Conservation (phyloP, 2,329 filamentous ascomycete genomes). For the Grosmannia penicillata region DNA sequence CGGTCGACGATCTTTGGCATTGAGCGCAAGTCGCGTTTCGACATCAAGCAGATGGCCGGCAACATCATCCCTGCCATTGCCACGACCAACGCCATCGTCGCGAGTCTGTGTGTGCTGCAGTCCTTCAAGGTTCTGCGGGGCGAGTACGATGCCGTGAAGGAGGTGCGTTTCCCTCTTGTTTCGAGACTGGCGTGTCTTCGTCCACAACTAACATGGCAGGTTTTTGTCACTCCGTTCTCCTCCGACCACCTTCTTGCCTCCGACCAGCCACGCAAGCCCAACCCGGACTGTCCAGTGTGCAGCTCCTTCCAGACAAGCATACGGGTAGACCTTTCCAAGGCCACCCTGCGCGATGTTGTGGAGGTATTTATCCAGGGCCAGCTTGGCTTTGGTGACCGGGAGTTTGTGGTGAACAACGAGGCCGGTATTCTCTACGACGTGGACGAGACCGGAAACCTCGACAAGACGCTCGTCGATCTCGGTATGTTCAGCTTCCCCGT, state of each 20-base stretch:
- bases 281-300: slow-evolving; percentile 73
- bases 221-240: slow-evolving; percentile 64
- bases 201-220: slow-evolving; percentile 24
- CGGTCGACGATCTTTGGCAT: slow-evolving; percentile 83
- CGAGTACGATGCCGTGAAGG: slow-evolving; percentile 57
- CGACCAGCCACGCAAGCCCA: slow-evolving; percentile 46
- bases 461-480: slow-evolving; percentile 64
- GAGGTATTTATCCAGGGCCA: slow-evolving; percentile 55
- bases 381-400: slow-evolving; percentile 57
- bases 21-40: slow-evolving; percentile 76
- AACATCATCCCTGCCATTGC: slow-evolving; percentile 98
- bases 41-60: slow-evolving; percentile 97
- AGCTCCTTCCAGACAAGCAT: slow-evolving; percentile 55
- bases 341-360: slow-evolving; percentile 68
- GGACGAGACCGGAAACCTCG: slow-evolving; percentile 74
- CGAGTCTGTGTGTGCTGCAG: slow-evolving; percentile 80
- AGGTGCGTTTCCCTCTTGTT: slow-evolving; percentile 31
- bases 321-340: slow-evolving; percentile 51
- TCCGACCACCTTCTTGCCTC: slow-evolving; percentile 42
- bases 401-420: slow-evolving; percentile 65
- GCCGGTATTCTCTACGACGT: slow-evolving; percentile 73
- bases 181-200: not conserved
- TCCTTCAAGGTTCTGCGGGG: slow-evolving; percentile 77
- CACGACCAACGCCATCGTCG: slow-evolving; percentile 93
- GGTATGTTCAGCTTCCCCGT: slow-evolving; percentile 27